Base-by-base conservation (phyloP, 768 basidiomycete species). In the Mrakia blollopis region DNA sequence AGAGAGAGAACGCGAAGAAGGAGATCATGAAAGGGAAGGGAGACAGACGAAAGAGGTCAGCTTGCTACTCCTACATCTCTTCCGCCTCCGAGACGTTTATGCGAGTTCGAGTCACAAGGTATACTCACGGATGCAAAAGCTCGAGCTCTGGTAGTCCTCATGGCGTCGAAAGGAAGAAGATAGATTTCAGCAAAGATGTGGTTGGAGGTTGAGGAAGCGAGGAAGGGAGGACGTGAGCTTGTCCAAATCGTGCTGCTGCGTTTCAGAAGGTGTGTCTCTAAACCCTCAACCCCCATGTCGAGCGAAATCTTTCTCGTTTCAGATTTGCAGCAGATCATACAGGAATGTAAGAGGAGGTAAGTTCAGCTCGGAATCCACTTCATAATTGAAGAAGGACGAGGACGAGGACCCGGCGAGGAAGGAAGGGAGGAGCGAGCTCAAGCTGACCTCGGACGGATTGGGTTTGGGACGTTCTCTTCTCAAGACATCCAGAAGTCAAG, bases 401-500 rank as follows among this genome's bases (percentile, higher is more conserved):
- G 16, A 5, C 9, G 30, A 3, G 32, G 23, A 25, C 54, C 47
- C 44, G 50, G 10, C n/a, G 28, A 57, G n/a, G 10, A 21, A 16
- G 54, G 54, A 57, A 32, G 32, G 25, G 47, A 30, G n/a, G n/a
- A 35, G 21, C 23, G 35, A 39, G 35, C 30, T 52, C 32, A 35
- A 72, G 50, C 50, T 54, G 50, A 72, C 65, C 63, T 68, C 25
- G 95, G 96, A 85, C 93, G 92, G 35, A 88, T 68, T 41, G 35
- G 35, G 37, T n/a, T 68, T 35, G 35, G 37, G 37, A 21, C 35
- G 5, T 6, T 28, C n/a, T 62, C 61, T 35, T 90, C 80, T 86
- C 94, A 78, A 92, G 92, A 80, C 90, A 95, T 83, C 92, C 93
- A 30, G 94, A 97, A 82, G 92, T 97, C 80, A 91, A 92, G 82